Percentiles rank a stretch among this genome's conserved stretches.
phyloP scores from a whole-genome alignment of 306 rosid species.

The Ormosia semicastrata region DNA sequence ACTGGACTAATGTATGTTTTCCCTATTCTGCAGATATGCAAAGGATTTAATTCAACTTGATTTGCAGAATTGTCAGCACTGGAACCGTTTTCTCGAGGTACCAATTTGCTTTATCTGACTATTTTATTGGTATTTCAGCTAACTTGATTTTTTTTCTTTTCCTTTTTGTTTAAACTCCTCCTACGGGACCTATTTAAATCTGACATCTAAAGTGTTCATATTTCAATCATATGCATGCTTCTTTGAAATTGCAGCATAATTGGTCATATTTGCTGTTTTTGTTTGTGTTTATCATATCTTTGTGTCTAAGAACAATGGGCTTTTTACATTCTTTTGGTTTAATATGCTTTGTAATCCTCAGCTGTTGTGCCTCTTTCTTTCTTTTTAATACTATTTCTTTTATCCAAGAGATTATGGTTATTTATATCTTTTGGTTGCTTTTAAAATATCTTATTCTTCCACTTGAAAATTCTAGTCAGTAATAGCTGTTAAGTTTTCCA shows the following conservation, averaged over 20 bases:
- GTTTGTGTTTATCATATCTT: background rate
- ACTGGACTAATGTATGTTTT: background rate
- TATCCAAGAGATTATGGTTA: background rate
- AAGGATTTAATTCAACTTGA: slow-evolving; percentile 71
- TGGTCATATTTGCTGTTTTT: background rate
- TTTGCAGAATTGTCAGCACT: slow-evolving; percentile 73
- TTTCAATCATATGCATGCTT: background rate
- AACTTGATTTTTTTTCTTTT: background rate
- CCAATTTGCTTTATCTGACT: background rate
- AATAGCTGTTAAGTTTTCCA: slow-evolving; percentile 36
- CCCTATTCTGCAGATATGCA: slow-evolving; percentile 50
- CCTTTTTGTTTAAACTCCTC: background rate
- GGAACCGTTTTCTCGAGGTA: slow-evolving; percentile 99
- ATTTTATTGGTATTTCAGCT: background rate
- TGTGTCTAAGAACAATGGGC: background rate
- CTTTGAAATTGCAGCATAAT: background rate
- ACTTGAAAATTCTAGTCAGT: slow-evolving; percentile 5
- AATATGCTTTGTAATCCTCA: background rate
- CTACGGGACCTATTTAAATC: background rate
- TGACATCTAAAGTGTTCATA: background rate
- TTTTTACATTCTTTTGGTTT: background rate
- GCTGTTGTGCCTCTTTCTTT: background rate
- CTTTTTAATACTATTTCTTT: background rate
- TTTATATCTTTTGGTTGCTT: background rate
- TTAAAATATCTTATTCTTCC: background rate